These are phyloP conservation scores for Endoconidiophora polonica DNA, from an alignment of 2,329 filamentous ascomycete genomes.

Conservation along the genomic window DNA sequence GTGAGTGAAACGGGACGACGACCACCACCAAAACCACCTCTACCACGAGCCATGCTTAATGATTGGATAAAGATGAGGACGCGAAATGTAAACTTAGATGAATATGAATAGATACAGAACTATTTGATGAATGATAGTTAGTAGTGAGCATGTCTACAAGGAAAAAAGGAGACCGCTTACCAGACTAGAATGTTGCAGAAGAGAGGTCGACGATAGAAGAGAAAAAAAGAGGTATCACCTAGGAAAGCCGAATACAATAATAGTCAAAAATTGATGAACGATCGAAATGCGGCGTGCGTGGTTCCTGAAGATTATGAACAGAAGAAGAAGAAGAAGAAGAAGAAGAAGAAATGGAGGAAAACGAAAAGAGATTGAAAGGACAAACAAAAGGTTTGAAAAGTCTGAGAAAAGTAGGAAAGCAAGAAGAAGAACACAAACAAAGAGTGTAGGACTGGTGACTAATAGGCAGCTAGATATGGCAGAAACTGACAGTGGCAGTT, in stretches of 20 bases:
- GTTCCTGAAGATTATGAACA: not conserved
- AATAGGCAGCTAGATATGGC: too few relatives aligned
- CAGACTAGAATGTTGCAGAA: not conserved
- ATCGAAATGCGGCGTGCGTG: not conserved
- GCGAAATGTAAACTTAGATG: not conserved
- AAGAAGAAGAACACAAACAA: conserved; percentile 1
- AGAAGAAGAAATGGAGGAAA: not conserved
- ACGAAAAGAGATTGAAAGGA: not conserved
- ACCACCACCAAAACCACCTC: conserved; percentile 19
- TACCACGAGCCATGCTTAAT: conserved; percentile 24
- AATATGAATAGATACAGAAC: not conserved
- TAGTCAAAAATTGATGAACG: not conserved
- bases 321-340: conserved; percentile 3
- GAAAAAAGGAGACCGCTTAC: not conserved
- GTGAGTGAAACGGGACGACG: conserved; percentile 35
- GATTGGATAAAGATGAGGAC: not conserved
- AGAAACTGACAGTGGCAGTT: too few relatives aligned
- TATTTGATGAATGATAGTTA: not conserved
- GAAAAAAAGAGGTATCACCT: not conserved
- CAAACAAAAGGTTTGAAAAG: conserved; percentile 6
- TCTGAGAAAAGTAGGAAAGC: conserved; percentile 3
- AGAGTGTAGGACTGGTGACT: not conserved
- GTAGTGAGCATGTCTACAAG: not conserved
- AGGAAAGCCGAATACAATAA: not conserved
- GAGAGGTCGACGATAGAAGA: not conserved